A percentile compares a stretch with the other conserved stretches of the same genome.
Conservation (phyloP, 2,329 filamentous ascomycete genomes). For the Nothophoma quercina region DNA sequence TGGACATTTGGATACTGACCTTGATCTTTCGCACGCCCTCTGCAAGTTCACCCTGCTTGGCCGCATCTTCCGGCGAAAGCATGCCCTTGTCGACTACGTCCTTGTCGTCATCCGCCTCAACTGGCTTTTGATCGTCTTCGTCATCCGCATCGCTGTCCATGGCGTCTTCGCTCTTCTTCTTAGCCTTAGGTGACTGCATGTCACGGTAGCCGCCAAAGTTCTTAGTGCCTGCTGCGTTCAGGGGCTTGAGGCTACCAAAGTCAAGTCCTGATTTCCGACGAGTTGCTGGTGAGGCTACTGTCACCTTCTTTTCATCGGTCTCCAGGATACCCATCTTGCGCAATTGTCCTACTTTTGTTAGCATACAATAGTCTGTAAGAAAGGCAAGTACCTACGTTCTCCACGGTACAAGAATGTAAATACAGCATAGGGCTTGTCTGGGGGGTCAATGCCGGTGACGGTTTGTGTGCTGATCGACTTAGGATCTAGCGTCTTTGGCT, state of each 20-base stretch:
- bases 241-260: conserved; percentile 81
- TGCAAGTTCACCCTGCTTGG: conserved; percentile 75
- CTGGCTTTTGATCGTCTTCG: conserved; percentile 69
- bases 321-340: conserved; percentile 93
- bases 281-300: conserved; percentile 64
- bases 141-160: conserved; percentile 84
- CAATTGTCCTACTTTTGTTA: conserved; percentile 74
- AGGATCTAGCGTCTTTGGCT: conserved; percentile 93
- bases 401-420: conserved; percentile 99
- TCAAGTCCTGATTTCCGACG: conserved; percentile 86
- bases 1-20: conserved; percentile 57
- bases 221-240: conserved; percentile 83
- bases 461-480: conserved; percentile 99
- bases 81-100: conserved; percentile 62
- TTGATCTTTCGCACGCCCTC: conserved; percentile 84
- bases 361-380: conserved; percentile 4
- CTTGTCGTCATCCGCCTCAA: conserved; percentile 65
- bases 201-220: conserved; percentile 91
- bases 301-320: conserved; percentile 65
- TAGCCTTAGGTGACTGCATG: conserved; percentile 60
- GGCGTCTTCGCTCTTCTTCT: conserved; percentile 60
- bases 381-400: conserved; percentile 82
- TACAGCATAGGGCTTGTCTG: conserved; percentile 92
- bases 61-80: conserved; percentile 74
- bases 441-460: conserved; percentile 96